Evolutionary conservation across 1,284 basidiomycete genomes (phyloP), one percentile per base, ranked within the genome.

Genomic region (Flammula alnicola): DNA sequence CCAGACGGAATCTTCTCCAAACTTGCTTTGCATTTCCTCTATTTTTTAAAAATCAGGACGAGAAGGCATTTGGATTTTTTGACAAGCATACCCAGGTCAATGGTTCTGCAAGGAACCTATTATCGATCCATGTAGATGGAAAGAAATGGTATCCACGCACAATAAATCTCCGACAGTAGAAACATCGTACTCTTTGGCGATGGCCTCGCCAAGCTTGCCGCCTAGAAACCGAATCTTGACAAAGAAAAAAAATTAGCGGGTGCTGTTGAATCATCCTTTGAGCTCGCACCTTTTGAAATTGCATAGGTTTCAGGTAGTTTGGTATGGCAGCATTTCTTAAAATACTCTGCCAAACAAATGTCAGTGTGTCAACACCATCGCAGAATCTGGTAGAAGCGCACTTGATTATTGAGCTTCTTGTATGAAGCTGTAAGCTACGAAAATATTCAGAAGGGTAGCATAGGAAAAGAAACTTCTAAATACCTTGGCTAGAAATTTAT

Each of bases 401-500:
- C 91, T 72, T 94, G 93, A 33, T 79, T 86, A 56, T 93, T 89
- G 0, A 90, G 92, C 63, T 97, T 97, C 71, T 86, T 88, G 73
- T 92, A 93, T 0, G 92, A 95, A 4, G 93, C 93, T 44, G 85
- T 83, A 11, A 97, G 78, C 89, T 95, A 55, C 12, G 36, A 25
- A 23, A 19, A 26, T 22, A 25, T 7, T 41, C 32, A 25, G 49
- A 26, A 35, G 17, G 29, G 33, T 20, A 45, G 26, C 4, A 5
- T 25, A 20, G 14, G 16, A 33, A 23, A 44, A 37, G 36, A 31
- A 22, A 3, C 23, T 14, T 20, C 23, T 19, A 8, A 33, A 43
- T 63, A 55, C 91, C 81, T 99, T 98, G 0, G 95, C 89, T 30
- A 98, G 76, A 54, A 95, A 92, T 67, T 98, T 99, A 69, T 98